phyloP scores from a whole-genome alignment of 257 asterid species.

The Linderniella brevidens region DNA sequence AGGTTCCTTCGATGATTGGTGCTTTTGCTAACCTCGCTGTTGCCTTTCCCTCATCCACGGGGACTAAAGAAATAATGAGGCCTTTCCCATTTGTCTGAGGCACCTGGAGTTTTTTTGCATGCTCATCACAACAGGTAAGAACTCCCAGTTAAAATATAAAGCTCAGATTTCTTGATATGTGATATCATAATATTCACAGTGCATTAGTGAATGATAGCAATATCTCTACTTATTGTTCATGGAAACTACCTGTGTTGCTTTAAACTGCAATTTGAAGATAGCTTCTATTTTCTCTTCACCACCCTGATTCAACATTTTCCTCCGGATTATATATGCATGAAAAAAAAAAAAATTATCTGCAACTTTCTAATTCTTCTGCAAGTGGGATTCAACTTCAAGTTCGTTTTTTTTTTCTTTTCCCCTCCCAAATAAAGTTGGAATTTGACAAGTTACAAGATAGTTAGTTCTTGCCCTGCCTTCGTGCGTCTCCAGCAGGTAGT shows the following conservation, averaged over 20 bases:
- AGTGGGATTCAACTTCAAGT: too few species aligned
- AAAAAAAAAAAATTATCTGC: neutral
- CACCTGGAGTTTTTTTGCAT: constrained; percentile 33
- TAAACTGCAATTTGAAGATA: constrained; percentile 71
- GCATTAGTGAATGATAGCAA: too few species aligned
- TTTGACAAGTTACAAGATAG: too few species aligned
- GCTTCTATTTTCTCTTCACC: constrained; percentile 75
- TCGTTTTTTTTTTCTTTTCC: too few species aligned
- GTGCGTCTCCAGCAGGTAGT: too few species aligned
- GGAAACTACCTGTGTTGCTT: constrained; percentile 88
- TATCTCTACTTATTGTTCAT: too few species aligned
- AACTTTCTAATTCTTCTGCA: too few species aligned
- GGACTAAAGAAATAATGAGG: constrained; percentile 70
- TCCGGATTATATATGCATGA: constrained; percentile 7
- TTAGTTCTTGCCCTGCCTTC: too few species aligned
- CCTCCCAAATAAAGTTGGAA: too few species aligned
- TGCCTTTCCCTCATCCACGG: constrained; percentile 84
- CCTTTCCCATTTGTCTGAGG: constrained; percentile 69
- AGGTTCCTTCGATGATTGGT: constrained; percentile 56
- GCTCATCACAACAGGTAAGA: neutral
- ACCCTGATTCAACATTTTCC: constrained; percentile 60
- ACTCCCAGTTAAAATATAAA: constrained; percentile 12
- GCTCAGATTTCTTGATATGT: neutral
- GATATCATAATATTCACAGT: too few species aligned
- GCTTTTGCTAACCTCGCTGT: constrained; percentile 59